Base-by-base conservation (phyloP, 1,284 basidiomycete genomes). In the Phellopilus nigrolimitatus region DNA sequence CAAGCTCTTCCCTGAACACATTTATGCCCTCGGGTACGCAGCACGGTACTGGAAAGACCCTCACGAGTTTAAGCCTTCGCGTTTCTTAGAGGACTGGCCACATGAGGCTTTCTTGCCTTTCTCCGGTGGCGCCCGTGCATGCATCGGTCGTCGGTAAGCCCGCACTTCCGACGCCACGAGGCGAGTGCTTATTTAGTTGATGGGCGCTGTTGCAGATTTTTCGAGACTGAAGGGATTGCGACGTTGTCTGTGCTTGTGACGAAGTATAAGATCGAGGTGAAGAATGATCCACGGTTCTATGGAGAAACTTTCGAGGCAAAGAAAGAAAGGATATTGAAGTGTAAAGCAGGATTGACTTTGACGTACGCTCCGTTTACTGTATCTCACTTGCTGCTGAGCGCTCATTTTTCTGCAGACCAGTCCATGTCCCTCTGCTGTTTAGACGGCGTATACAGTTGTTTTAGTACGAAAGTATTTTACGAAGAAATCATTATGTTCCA, bases 21-120 rank as follows among this genome's bases (percentile, higher is more conserved):
- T n/a, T n/a, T n/a, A n/a, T n/a, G 7, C n/a, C 21, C 44, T 21
- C 17, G 45, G 9, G 37, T n/a, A n/a, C n/a, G 47, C 54, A 80
- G 78, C 74, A 38, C 70, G 63, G 33, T 75, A 76, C 57, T 81
- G 79, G 78, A 61, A 71, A 40, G 70, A 79, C 34, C 75, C 78
- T 0, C 51, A 72, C 36, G 58, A 63, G 1, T 82, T 76, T 62
- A 70, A 71, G 46, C 79, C 79, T 24, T 66, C 65, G 19, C 68
- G 79, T 24, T 80, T 79, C 62, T 61, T 79, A 21, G 69, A 66
- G 3, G 70, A 76, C 39, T 78, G 71, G 70, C 70, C 69, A n/a
- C 63, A 67, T 12, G 71, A 79, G 59, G 76, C 76, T 0, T 77
- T 80, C 56, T 36, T 76, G 12, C 74, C 76, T 0, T 82, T 81